Evolutionary conservation across 2,329 filamentous ascomycete species (phyloP).

Genomic region (Sphaceloma murrayae): DNA sequence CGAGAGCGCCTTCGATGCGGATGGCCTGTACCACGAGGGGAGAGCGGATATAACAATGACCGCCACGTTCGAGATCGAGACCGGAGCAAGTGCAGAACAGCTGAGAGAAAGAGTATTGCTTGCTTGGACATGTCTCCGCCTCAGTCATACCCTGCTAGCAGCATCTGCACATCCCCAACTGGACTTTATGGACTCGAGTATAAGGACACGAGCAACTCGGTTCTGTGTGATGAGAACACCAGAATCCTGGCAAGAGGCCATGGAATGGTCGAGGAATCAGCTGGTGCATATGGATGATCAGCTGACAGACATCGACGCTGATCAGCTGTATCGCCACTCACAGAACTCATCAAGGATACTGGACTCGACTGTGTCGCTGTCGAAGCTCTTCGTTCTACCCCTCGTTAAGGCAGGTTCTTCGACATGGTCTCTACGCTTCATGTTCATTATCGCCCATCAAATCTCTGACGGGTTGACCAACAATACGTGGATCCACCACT

Average conservation of each 20-base stretch:
- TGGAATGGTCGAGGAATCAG: slow-evolving; percentile 25
- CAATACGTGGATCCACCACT: slow-evolving; percentile 36
- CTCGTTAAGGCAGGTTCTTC: slow-evolving; percentile 16
- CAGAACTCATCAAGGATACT: slow-evolving; percentile 35
- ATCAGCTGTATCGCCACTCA: slow-evolving; percentile 35
- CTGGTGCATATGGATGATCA: slow-evolving; percentile 34
- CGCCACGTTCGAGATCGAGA: slow-evolving; percentile 31
- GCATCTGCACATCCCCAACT: slow-evolving; percentile 19
- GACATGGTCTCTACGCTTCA: slow-evolving; percentile 25
- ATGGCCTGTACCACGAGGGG: slow-evolving; percentile 37
- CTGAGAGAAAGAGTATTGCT: slow-evolving; percentile 21
- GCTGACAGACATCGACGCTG: slow-evolving; percentile 22
- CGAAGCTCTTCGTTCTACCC: slow-evolving; percentile 35
- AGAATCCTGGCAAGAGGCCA: slow-evolving; percentile 24
- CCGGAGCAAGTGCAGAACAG: slow-evolving; percentile 25
- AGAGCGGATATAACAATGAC: slow-evolving; percentile 37
- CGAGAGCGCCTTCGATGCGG: slow-evolving; percentile 37
- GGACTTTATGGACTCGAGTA: slow-evolving; percentile 19
- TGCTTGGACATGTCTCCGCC: slow-evolving; percentile 17
- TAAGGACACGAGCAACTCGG: slow-evolving; percentile 19
- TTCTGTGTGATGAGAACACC: slow-evolving; percentile 32
- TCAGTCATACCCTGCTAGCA: slow-evolving; percentile 18
- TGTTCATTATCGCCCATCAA: slow-evolving; percentile 36
- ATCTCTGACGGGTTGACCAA: slow-evolving; percentile 38
- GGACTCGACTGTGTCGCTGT: slow-evolving; percentile 30